Conservation (phyloP, 225 moss, liverwort and hornwort genomes). For the Straminergon stramineum region DNA sequence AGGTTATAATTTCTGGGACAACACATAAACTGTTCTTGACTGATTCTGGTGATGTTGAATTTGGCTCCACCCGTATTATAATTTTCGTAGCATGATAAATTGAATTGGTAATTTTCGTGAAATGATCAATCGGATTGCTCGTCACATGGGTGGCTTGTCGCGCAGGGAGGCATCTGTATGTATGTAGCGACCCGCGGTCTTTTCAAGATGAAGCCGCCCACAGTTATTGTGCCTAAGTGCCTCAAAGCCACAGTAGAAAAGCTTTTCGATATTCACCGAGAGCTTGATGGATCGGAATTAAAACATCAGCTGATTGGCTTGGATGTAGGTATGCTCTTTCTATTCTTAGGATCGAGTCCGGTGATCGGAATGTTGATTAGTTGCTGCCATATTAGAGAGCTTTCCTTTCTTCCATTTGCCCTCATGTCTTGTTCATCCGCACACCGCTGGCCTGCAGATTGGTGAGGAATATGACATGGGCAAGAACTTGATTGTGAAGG, state of each 20-base stretch:
- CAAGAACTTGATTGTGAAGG: conserved; percentile 66
- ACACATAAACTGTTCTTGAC: neutral
- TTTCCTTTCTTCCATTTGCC: neutral
- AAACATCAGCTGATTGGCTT: conserved; percentile 68
- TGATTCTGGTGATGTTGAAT: neutral
- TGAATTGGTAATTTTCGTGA: neutral
- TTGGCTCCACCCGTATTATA: neutral
- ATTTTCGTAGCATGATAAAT: neutral
- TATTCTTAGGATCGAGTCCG: neutral
- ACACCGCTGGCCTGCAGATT: conserved; percentile 30
- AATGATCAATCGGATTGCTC: neutral
- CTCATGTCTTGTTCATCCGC: neutral
- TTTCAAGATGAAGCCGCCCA: conserved; percentile 81
- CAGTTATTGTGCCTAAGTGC: conserved; percentile 71
- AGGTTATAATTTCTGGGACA: neutral
- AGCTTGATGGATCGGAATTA: conserved; percentile 82
- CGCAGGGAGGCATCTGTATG: conserved; percentile 82
- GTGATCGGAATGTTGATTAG: neutral
- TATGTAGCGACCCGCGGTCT: conserved; percentile 87
- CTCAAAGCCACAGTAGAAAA: conserved; percentile 69
- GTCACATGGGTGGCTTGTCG: neutral
- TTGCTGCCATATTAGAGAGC: neutral
- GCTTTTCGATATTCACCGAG: conserved; percentile 73
- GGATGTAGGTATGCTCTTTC: conserved; percentile 74
- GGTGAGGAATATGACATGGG: conserved; percentile 81